phyloP scores from a whole-genome alignment of 352 stramenopile genomes.

The Pythium volutum region DNA sequence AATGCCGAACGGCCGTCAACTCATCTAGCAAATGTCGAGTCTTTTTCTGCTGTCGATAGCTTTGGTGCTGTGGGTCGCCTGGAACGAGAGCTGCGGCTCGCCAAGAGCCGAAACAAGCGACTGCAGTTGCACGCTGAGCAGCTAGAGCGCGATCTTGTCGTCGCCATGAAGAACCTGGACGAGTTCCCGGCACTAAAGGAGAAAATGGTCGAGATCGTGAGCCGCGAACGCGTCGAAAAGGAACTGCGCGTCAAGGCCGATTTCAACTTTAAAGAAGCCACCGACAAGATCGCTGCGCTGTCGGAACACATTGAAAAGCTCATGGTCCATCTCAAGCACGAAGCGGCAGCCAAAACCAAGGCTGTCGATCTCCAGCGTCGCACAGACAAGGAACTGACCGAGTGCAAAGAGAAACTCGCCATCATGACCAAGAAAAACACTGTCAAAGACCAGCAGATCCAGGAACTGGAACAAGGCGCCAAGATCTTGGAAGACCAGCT shows the following conservation, averaged over 20 bases:
- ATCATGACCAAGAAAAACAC: slow-evolving; percentile 78
- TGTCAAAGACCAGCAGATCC: slow-evolving; percentile 82
- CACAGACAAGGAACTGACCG: slow-evolving; percentile 77
- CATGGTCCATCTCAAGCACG: slow-evolving; percentile 95
- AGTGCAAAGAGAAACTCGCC: slow-evolving; percentile 56
- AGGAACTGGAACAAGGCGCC: slow-evolving; percentile 90
- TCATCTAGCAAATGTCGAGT: slow-evolving; percentile 56
- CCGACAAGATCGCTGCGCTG: slow-evolving; percentile 89
- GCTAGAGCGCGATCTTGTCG: slow-evolving; percentile 55
- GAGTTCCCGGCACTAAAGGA: slow-evolving; percentile 74
- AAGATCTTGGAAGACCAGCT: slow-evolving; percentile 96
- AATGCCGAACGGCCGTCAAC: slow-evolving; percentile 7
- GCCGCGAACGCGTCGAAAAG: slow-evolving; percentile 83
- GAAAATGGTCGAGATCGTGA: slow-evolving; percentile 73
- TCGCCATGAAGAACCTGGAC: slow-evolving; percentile 37
- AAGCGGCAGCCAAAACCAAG: slow-evolving; percentile 91
- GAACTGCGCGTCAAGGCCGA: slow-evolving; percentile 78
- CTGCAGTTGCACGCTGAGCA: slow-evolving; percentile 42
- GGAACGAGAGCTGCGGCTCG: slow-evolving; percentile 65
- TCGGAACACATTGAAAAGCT: slow-evolving; percentile 96
- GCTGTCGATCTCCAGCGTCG: slow-evolving; percentile 71
- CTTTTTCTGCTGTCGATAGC: slow-evolving; percentile 58
- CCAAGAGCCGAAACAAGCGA: slow-evolving; percentile 73
- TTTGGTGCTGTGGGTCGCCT: slow-evolving; percentile 58
- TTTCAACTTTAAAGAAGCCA: slow-evolving; percentile 49